Base-by-base conservation (phyloP, 2,329 filamentous ascomycete species). In the Xylariaceae sp. region DNA sequence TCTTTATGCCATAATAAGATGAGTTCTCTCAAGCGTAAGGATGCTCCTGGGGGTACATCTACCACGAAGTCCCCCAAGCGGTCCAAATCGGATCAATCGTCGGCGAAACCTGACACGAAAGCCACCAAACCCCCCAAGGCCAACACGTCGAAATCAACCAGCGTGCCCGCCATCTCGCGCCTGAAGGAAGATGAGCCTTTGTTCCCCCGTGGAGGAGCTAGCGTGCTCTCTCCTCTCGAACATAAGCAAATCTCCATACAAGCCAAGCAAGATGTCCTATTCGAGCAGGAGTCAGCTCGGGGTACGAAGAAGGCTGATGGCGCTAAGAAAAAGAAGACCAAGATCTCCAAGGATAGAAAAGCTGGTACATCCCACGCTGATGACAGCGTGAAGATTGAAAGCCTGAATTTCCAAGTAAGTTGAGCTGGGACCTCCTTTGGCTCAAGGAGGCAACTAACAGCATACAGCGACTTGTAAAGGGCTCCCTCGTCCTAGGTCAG, bases 181-280 rank as follows among this genome's bases (percentile, higher is more conserved):
- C 60, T 79, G 38, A 81, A 76, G 62, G 85, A 93, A 51, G 93
- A 97, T 52, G 93, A 96, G 61, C 83, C 83, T 26, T 75, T 91
- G 34, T 98, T 98, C 57, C 91, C 93, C 52, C 81, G 93, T 74
- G 93, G 93, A 42, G 94, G 93, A 33, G 91, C 82, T 39, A 94
- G 88, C 60, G 76, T 95, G 39, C 71, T 98, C 61, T 96, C 93
- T 2, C 90, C 93, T 16, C 72, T 98, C 38, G 93, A 98, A 64
- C 87, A 94, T 62, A 96, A 95, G 69, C 89, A 97, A 66, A 97
- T 98, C 49, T 85, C 93, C 57, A 84, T 94, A 44, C 86, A 97
- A 65, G 93, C 93, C 34, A 93, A 87, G 60, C 83, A 85, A 55
- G 93, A 98, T 71, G 93, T 90, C 31, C 71, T 94, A 30, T 93